phyloP scores from a whole-genome alignment of 116 monocot species.

The Cymodocea nodosa region DNA sequence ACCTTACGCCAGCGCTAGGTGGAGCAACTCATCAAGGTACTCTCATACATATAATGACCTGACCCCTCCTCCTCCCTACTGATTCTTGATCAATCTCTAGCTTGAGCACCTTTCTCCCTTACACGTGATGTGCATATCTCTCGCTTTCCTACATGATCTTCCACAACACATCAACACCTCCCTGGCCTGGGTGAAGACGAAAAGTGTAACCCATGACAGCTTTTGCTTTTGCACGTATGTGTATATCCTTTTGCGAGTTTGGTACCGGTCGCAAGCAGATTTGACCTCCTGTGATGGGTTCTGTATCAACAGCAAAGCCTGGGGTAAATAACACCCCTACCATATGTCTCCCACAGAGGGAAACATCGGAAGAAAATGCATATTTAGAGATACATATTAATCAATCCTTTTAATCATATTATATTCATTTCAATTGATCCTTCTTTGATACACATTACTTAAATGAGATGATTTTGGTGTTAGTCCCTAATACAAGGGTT shows the following conservation, averaged over 20 bases:
- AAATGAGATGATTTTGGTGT: not conserved
- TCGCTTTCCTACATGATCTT: not conserved
- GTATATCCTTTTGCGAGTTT: not conserved
- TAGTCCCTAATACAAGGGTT: too few relatives aligned
- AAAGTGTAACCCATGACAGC: not conserved
- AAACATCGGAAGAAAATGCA: too few relatives aligned
- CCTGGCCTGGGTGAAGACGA: not conserved
- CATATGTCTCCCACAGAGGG: not conserved
- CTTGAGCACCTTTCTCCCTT: not conserved
- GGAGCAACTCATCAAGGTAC: slow-evolving; percentile 22
- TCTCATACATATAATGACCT: not conserved
- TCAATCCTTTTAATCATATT: too few relatives aligned
- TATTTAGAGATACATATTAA: too few relatives aligned
- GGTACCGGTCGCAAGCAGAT: not conserved
- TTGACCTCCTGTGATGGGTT: not conserved
- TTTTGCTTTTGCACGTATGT: not conserved
- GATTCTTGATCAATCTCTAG: too few relatives aligned
- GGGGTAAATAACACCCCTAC: not conserved
- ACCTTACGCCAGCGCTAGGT: not conserved
- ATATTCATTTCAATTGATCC: not conserved
- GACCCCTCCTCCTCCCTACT: too few relatives aligned
- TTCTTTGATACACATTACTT: not conserved
- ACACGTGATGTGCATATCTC: not conserved
- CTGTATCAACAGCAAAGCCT: not conserved
- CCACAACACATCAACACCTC: not conserved